phyloP scores from a whole-genome alignment of 192 early-diverging fungal species.

The Dissophora ornata region DNA sequence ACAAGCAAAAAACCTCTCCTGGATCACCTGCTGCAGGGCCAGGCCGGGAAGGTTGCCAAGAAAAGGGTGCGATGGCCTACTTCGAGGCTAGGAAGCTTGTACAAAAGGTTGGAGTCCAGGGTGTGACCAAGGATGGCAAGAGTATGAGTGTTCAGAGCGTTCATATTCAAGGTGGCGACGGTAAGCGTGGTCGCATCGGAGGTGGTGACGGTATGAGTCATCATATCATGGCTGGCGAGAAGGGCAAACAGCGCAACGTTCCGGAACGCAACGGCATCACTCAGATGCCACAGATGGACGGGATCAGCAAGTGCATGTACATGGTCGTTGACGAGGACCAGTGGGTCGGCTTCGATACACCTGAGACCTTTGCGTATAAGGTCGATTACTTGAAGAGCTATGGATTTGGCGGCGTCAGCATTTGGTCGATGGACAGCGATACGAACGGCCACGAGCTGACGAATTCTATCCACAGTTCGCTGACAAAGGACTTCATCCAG shows the following conservation, averaged over 20 bases:
- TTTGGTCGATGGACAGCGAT: conserved; percentile 46
- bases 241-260: not conserved
- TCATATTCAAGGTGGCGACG: no score
- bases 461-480: conserved; percentile 14
- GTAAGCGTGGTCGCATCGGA: no score
- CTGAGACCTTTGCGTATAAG: conserved; percentile 38
- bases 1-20: conserved; percentile 4
- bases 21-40: conserved; percentile 29
- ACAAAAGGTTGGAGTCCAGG: not conserved
- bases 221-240: no score
- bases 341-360: conserved; percentile 34
- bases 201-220: no score
- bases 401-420: conserved; percentile 35
- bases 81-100: conserved; percentile 24
- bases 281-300: conserved; percentile 20
- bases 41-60: conserved; percentile 27
- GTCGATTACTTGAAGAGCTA: conserved; percentile 28
- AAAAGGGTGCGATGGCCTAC: conserved; percentile 38
- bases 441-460: conserved; percentile 18
- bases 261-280: not conserved
- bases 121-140: no score
- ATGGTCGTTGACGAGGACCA: conserved; percentile 31
- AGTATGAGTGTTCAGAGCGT: no score
- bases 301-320: conserved; percentile 29
- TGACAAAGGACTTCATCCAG: conserved; percentile 7